Conservation (phyloP, 148 eudicot genomes). For the Oxyria digyna region DNA sequence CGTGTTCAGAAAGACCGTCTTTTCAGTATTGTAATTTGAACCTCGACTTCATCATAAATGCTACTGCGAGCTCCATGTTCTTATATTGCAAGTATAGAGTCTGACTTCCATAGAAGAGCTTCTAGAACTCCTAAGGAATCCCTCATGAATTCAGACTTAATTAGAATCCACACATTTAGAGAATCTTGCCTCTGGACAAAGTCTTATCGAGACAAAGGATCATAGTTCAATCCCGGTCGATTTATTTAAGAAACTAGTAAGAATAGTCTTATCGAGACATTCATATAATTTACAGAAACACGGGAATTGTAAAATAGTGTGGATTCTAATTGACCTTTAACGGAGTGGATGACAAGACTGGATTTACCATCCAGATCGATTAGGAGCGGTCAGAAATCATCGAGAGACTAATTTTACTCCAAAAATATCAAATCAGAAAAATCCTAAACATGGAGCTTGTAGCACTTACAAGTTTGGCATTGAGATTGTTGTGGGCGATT, state of each 20-base stretch:
- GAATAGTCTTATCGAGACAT: too few relatives aligned
- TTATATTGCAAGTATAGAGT: slow-evolving; percentile 74
- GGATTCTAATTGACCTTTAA: slow-evolving; percentile 97
- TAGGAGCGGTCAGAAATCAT: not conserved
- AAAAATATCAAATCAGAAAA: not conserved
- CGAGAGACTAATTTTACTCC: not conserved
- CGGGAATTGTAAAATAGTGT: too few relatives aligned
- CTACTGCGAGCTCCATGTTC: slow-evolving; percentile 97
- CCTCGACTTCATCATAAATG: slow-evolving; percentile 88
- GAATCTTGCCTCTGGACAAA: slow-evolving; percentile 65
- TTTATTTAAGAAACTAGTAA: too few relatives aligned
- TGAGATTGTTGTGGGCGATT: slow-evolving; percentile 66
- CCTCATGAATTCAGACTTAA: slow-evolving; percentile 91
- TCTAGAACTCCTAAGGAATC: slow-evolving; percentile 91
- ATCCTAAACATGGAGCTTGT: not conserved
- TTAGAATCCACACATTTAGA: slow-evolving; percentile 97
- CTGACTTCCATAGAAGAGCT: slow-evolving; percentile 79
- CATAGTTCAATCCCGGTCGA: too few relatives aligned
- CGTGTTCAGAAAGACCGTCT: slow-evolving; percentile 87
- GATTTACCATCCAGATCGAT: slow-evolving; percentile 48
- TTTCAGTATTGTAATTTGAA: slow-evolving; percentile 66
- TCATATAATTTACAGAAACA: too few relatives aligned
- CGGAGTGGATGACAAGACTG: slow-evolving; percentile 86
- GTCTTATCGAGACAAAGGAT: too few relatives aligned
- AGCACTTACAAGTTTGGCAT: slow-evolving; percentile 64